phyloP scores from a whole-genome alignment of 176 grass and related monocot species.

The Elaeis guineensis region DNA sequence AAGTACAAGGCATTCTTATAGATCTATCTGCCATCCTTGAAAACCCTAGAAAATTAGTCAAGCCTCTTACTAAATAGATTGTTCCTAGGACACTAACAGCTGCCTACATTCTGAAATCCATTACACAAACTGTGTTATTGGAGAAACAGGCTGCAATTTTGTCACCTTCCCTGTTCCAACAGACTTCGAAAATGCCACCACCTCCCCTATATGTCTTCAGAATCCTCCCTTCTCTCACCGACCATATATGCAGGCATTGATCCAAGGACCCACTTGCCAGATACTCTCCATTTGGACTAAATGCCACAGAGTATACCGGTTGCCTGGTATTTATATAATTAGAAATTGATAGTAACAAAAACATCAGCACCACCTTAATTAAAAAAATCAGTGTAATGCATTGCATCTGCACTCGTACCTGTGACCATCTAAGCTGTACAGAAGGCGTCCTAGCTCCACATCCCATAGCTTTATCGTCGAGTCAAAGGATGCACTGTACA shows the following conservation, averaged over 20 bases:
- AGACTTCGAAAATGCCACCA: slow-evolving; percentile 96
- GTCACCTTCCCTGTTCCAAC: slow-evolving; percentile 97
- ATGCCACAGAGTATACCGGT: slow-evolving; percentile 91
- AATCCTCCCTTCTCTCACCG: slow-evolving; percentile 83
- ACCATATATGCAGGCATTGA: slow-evolving; percentile 92
- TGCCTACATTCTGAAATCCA: slow-evolving; percentile 83
- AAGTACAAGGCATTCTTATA: too few species aligned
- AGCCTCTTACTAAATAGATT: too few species aligned
- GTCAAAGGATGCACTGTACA: slow-evolving; percentile 77
- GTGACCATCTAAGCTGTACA: slow-evolving; percentile 85
- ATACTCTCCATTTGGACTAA: slow-evolving; percentile 87
- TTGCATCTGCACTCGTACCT: slow-evolving; percentile 28
- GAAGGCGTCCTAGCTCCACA: slow-evolving; percentile 63
- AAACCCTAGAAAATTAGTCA: too few species aligned
- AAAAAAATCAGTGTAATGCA: too few species aligned
- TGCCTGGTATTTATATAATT: slow-evolving; percentile 32
- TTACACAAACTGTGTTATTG: slow-evolving; percentile 76
- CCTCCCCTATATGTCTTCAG: slow-evolving; percentile 81
- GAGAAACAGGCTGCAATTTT: slow-evolving; percentile 95
- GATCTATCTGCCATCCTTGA: too few species aligned
- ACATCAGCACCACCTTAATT: too few species aligned
- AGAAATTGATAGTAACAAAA: too few species aligned
- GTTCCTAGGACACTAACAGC: too few species aligned
- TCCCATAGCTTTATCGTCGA: slow-evolving; percentile 97
- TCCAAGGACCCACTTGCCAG: slow-evolving; percentile 93